Evolutionary conservation across 768 basidiomycete species (phyloP), one percentile per base, ranked within the genome.

Genomic region (Kwoniella dejecticola): DNA sequence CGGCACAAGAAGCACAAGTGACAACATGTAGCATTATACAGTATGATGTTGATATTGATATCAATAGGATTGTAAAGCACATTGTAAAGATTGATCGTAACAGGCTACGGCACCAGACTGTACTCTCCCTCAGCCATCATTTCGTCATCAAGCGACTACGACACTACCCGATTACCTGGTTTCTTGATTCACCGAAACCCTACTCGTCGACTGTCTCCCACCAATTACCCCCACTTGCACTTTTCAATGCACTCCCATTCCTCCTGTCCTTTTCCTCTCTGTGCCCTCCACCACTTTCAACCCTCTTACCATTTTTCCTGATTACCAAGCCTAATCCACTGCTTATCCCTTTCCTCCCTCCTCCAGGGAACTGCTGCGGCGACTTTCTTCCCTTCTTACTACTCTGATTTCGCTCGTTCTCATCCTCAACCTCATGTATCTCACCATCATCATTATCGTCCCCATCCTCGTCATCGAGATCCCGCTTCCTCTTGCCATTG

Each of bases 321-420:
- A 71, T 57, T 60, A 76, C 61, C 33, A 65, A 30, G 15, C 74
- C 71, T 30, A 70, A 47, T 15, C 68, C 71, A 47, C 61, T 64
- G 52, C 86, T 87, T 15, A 88, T 80, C 6, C 86, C 86, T 63
- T 85, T 87, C 63, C 83, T 79, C 3, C 86, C 86, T 24, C 84
- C 84, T 8, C 83, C 84, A 24, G 84, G 83, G 63, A 81, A 82
- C 15, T 47, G 23, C 12, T 68, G 52, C 8, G 5, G 29, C 13
- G 21, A 62, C 42, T 27, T 63, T 52, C 36, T 50, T 45, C 66
- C 57, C 47, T 65, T 63, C 47, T 53, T 55, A 13, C 27, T 29
- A 29, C 30, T 21, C 27, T 45, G 33, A 12, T 4, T 19, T 57
- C 56, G 47, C 52, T 55, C 42, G 27, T 44, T 42, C 33, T 19